Conservation (phyloP, 768 basidiomycete genomes). For the Nidula microcarpa region DNA sequence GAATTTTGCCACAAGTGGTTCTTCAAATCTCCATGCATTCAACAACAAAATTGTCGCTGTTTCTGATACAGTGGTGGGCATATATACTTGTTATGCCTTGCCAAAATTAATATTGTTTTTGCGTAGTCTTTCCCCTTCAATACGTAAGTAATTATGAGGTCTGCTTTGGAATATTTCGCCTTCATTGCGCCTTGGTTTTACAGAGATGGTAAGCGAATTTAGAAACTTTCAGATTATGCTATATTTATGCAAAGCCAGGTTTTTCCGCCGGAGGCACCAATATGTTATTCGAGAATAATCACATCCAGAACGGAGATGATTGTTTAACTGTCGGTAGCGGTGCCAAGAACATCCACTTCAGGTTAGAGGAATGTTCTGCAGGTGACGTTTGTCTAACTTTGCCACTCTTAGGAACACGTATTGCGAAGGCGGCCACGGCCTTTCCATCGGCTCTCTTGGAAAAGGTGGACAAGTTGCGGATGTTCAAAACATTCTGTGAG, state of each 20-base stretch:
- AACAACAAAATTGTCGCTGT: slow-evolving; percentile 54
- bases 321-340: slow-evolving; percentile 58
- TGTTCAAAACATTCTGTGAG: slow-evolving; percentile 56
- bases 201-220: slow-evolving; percentile 32
- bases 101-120: not conserved
- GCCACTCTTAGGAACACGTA: slow-evolving; percentile 35
- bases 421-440: slow-evolving; percentile 57
- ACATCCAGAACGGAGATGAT: slow-evolving; percentile 59
- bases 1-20: slow-evolving; percentile 53
- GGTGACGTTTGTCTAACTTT: not conserved
- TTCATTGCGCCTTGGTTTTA: not conserved
- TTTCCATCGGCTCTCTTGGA: slow-evolving; percentile 55
- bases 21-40: slow-evolving; percentile 45
- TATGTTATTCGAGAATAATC: slow-evolving; percentile 55
- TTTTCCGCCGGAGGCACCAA: slow-evolving; percentile 57
- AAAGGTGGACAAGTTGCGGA: slow-evolving; percentile 43
- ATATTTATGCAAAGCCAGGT: slow-evolving; percentile 16
- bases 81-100: not conserved
- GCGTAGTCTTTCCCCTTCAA: slow-evolving; percentile 56
- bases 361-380: slow-evolving; percentile 13
- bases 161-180: not conserved
- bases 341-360: slow-evolving; percentile 51
- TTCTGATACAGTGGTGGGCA: slow-evolving; percentile 36
- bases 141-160: slow-evolving; percentile 33
- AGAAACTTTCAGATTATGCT: not conserved